These are phyloP conservation scores for Botrytis fabae DNA, from an alignment of 2,329 filamentous ascomycete genomes.

Conservation along the genomic window DNA sequence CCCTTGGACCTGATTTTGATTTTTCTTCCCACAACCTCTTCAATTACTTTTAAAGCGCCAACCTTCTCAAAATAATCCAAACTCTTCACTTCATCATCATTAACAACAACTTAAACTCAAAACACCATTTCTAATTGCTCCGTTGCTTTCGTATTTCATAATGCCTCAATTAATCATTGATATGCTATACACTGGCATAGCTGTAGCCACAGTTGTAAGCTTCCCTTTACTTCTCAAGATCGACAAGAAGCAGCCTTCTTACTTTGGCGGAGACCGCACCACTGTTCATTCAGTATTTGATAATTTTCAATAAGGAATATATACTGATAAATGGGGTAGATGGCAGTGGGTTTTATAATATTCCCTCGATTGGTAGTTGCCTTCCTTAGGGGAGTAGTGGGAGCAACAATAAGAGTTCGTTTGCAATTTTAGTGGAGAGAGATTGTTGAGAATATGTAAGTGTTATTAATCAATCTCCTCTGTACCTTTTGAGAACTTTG, in stretches of 20 bases:
- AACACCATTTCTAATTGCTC: background rate
- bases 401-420: background rate
- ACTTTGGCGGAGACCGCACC: too few relatives aligned
- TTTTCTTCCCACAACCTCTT: background rate
- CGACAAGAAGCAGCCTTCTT: background rate
- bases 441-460: background rate
- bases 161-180: background rate
- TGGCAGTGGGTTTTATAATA: background rate
- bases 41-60: background rate
- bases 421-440: background rate
- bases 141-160: background rate
- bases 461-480: background rate
- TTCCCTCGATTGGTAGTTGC: background rate
- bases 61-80: background rate
- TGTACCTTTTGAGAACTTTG: background rate
- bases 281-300: background rate
- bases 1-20: background rate
- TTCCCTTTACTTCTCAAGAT: background rate
- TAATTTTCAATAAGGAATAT: accelerated
- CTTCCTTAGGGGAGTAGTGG: background rate
- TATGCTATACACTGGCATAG: background rate
- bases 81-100: background rate
- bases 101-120: background rate
- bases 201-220: background rate
- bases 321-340: background rate